Evolutionary conservation across 805 yeast species (phyloP).

Genomic region (Hemisphaericaspora nanyangensis): DNA sequence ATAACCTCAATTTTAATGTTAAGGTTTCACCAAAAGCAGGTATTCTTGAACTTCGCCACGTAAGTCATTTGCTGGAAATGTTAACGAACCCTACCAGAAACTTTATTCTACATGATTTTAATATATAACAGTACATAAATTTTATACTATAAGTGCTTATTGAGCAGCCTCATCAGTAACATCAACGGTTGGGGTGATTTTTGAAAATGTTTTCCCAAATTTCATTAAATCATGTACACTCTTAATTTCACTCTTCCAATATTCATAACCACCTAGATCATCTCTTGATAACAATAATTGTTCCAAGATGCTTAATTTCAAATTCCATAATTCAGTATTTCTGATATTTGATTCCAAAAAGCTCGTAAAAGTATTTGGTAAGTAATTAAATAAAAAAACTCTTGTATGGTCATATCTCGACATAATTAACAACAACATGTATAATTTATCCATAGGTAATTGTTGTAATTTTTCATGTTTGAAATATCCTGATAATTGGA

Average conservation of each 20-base stretch:
- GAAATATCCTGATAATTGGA: not conserved
- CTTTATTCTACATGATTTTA: no score
- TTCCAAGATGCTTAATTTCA: conserved; percentile 19
- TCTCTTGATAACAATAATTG: conserved; percentile 16
- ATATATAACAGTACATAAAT: no score
- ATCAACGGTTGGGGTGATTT: conserved; percentile 20
- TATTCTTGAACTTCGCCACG: no score
- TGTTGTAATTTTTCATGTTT: conserved; percentile 8
- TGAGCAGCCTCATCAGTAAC: conserved; percentile 17
- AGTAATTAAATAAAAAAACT: conserved; percentile 16
- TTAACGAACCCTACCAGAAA: no score
- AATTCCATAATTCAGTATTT: conserved; percentile 21
- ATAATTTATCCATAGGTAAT: conserved; percentile 21
- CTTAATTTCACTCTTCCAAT: conserved; percentile 21
- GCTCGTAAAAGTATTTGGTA: conserved; percentile 22
- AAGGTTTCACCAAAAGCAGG: no score
- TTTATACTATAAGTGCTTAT: no score
- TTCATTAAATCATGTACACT: conserved; percentile 19
- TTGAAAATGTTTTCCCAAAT: conserved; percentile 18
- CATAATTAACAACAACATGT: conserved; percentile 15
- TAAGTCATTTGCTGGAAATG: no score
- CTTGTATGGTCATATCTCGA: conserved; percentile 17
- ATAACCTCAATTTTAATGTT: no score
- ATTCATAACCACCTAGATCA: conserved; percentile 12
- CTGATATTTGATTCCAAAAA: conserved; percentile 15